These are phyloP conservation scores for Jaminaea rosea DNA, from an alignment of 1,284 basidiomycete species.

Conservation along the genomic window DNA sequence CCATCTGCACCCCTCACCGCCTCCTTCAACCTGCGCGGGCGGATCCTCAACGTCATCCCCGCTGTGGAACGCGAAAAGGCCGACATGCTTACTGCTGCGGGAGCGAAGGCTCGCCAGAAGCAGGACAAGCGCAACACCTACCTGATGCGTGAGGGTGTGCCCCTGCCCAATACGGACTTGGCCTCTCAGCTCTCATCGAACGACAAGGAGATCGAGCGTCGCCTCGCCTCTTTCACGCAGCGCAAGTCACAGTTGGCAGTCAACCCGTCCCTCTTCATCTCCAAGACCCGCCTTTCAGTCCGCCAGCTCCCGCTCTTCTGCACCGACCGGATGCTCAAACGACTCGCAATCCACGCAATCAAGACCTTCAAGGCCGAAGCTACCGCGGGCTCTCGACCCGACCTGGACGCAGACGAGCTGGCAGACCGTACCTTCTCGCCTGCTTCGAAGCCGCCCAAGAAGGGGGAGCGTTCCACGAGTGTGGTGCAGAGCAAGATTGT, in stretches of 20 bases:
- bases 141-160: slow-evolving; percentile 72
- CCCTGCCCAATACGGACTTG: slow-evolving; percentile 34
- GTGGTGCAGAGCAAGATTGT: slow-evolving; percentile 79
- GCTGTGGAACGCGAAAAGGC: slow-evolving; percentile 87
- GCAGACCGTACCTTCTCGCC: slow-evolving; percentile 42
- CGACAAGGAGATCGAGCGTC: slow-evolving; percentile 32
- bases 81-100: slow-evolving; percentile 72
- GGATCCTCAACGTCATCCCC: slow-evolving; percentile 78
- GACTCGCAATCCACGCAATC: slow-evolving; percentile 71
- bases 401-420: slow-evolving; percentile 67
- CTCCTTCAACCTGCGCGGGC: slow-evolving; percentile 77
- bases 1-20: slow-evolving; percentile 77
- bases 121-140: slow-evolving; percentile 94
- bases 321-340: slow-evolving; percentile 78
- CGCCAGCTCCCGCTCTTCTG: slow-evolving; percentile 85
- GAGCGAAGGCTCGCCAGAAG: slow-evolving; percentile 67
- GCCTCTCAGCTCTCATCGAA: slow-evolving; percentile 11
- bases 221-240: slow-evolving; percentile 33
- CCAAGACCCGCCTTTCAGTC: slow-evolving; percentile 82
- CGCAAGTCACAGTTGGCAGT: slow-evolving; percentile 50
- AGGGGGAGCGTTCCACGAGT: slow-evolving; percentile 54
- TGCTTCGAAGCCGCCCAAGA: slow-evolving; percentile 33
- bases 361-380: slow-evolving; percentile 74
- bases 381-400: slow-evolving; percentile 57
- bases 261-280: slow-evolving; percentile 93